Percentiles rank a stretch among this genome's conserved stretches.
These are phyloP conservation scores for Tricholoma sp. DNA, from an alignment of 768 basidiomycete genomes.

Conservation along the genomic window DNA sequence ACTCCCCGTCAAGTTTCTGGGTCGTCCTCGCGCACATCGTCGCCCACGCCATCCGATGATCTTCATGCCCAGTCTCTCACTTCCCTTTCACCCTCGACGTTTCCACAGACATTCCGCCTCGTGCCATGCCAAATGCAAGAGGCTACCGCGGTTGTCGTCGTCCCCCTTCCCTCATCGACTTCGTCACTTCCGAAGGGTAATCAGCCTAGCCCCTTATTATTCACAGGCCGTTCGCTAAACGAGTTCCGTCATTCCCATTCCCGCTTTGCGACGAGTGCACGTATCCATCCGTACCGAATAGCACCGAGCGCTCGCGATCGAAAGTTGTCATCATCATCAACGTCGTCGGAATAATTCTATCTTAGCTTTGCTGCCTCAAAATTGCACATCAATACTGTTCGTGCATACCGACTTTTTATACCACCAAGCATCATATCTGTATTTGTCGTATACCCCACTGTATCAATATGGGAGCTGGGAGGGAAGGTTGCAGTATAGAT, in stretches of 20 bases:
- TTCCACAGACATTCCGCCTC: slow-evolving; percentile 31
- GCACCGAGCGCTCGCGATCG: slow-evolving; percentile 18
- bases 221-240: slow-evolving; percentile 45
- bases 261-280: slow-evolving; percentile 39
- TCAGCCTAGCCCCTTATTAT: slow-evolving; percentile 34
- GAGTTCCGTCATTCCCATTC: slow-evolving; percentile 39
- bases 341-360: slow-evolving; percentile 1
- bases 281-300: slow-evolving; percentile 55
- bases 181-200: not conserved
- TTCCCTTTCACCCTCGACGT: slow-evolving; percentile 4
- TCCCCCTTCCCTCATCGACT: slow-evolving; percentile 24
- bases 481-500: slow-evolving; percentile 13
- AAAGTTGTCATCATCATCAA: slow-evolving; percentile 4
- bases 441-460: slow-evolving; percentile 10
- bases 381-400: not conserved
- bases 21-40: slow-evolving; percentile 36
- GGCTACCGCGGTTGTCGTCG: slow-evolving; percentile 48
- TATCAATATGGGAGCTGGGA: slow-evolving; percentile 17
- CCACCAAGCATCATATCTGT: slow-evolving; percentile 11
- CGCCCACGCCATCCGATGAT: slow-evolving; percentile 23
- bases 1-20: slow-evolving; percentile 29
- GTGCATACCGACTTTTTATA: not conserved
- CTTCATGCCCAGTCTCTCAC: slow-evolving; percentile 17
- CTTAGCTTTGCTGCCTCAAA: not conserved
- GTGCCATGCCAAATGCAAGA: slow-evolving; percentile 46